Evolutionary conservation across 2,329 filamentous ascomycete genomes (phyloP), one percentile per base, ranked within the genome.

Genomic region (Alternaria consortialis): DNA sequence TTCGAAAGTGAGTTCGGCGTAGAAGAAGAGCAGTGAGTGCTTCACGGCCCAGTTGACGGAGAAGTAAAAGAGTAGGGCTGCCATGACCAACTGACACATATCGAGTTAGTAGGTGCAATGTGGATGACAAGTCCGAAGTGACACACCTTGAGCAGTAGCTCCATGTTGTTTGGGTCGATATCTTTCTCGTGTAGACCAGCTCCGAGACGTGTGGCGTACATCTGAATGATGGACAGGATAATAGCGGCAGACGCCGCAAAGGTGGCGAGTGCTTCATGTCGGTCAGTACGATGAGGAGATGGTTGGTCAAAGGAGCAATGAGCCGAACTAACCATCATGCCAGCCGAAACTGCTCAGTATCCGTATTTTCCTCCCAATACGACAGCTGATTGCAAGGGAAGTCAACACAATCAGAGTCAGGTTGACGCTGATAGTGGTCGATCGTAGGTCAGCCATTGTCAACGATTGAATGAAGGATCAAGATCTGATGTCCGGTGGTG

Each of bases 21-120:
- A 81, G 67, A 81, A 74, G 56, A 79, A 66, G 7, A 81, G 71
- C 7, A 81, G 70, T 0, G 78, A 78, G 42, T 80, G 70, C 65
- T 81, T 80, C 60, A 81, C 72, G 46, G 73, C 75, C 74, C 78
- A 80, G 56, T 80, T 79, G 54, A 77, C 78, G 43, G 69, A 58
- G 60, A 79, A 79, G 66, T 81, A 81, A 64, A 80, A 79, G 20
- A 74, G 60, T 17, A 67, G 64, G 6, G 72, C 66, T 11, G 64
- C 75, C 68, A 69, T 69, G 53, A 62, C 52, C 25, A 72, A 42
- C 58, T 73, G 20, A 12, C 2, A 2, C 4, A 13, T 20, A 23
- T n/a, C 2, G 6, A 4, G 27, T 60, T 1, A 60, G 53, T 17
- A 9, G 1, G 13, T 37, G 13, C 4, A 8, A 7, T 11, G 15